Conservation (phyloP, 2,329 filamentous ascomycete species). For the Fusarium sp. region DNA sequence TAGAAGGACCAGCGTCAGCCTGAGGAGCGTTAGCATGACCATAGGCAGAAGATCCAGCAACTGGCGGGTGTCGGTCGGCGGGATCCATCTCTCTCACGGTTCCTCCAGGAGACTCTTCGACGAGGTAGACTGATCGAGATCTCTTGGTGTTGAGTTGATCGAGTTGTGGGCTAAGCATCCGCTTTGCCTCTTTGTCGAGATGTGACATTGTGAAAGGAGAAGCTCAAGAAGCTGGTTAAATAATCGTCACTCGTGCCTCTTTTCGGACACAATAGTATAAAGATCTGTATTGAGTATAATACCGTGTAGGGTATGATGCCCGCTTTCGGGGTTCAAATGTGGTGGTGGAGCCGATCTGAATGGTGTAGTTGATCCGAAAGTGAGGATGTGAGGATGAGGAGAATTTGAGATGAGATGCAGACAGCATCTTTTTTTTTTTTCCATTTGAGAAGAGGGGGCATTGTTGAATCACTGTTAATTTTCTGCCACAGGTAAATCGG, state of each 20-base stretch:
- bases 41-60: background rate
- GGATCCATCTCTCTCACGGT: conserved; percentile 25
- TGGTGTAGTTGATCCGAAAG: background rate
- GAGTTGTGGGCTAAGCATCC: conserved; percentile 22
- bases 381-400: background rate
- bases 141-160: conserved; percentile 16
- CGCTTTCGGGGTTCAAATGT: background rate
- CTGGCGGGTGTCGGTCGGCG: background rate
- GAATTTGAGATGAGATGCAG: background rate
- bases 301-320: background rate
- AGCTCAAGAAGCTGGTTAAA: background rate
- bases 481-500: background rate
- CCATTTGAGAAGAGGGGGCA: background rate
- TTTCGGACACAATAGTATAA: background rate
- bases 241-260: background rate
- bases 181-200: conserved; percentile 15
- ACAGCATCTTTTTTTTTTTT: background rate
- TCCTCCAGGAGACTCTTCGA: conserved; percentile 29
- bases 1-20: background rate
- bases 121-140: conserved; percentile 10
- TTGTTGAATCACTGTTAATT: background rate
- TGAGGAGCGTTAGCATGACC: background rate
- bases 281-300: background rate
- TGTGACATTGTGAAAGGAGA: conserved; percentile 11
- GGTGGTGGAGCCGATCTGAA: conserved; percentile 1